phyloP scores from a whole-genome alignment of 2,329 filamentous ascomycete species.

The Stromatinia cepivora region DNA sequence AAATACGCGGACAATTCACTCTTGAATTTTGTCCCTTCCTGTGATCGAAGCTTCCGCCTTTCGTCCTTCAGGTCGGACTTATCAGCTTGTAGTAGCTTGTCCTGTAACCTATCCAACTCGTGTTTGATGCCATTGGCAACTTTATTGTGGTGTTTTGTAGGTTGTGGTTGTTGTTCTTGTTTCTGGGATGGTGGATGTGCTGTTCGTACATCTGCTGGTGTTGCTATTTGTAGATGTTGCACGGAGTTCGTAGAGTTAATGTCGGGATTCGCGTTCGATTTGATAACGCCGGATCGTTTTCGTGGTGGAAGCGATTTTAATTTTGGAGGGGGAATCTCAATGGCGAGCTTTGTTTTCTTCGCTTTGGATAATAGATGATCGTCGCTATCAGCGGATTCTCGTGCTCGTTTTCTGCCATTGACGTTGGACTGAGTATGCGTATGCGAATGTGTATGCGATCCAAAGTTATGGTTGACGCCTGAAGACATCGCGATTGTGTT shows the following conservation, averaged over 20 bases:
- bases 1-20: conserved; percentile 92
- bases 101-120: conserved; percentile 58
- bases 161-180: conserved; percentile 28
- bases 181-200: conserved; percentile 25
- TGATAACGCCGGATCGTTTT: conserved; percentile 31
- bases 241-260: conserved; percentile 29
- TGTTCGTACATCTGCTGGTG: conserved; percentile 24
- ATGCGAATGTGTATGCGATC: conserved; percentile 7
- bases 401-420: conserved; percentile 51
- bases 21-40: conserved; percentile 82
- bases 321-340: conserved; percentile 50
- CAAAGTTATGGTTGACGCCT: conserved; percentile 5
- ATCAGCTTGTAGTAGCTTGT: conserved; percentile 49
- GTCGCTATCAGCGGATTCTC: conserved; percentile 49
- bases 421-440: conserved; percentile 33
- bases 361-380: conserved; percentile 46
- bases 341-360: conserved; percentile 54
- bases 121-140: conserved; percentile 62
- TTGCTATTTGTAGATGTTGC: conserved; percentile 25
- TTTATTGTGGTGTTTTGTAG: conserved; percentile 57
- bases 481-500: conserved; percentile 28
- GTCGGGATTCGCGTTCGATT: conserved; percentile 34
- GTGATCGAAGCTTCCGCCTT: conserved; percentile 78
- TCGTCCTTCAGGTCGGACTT: conserved; percentile 53
- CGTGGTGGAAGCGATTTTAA: conserved; percentile 27